phyloP scores from a whole-genome alignment of 495 filamentous ascomycete genomes.

The Hypomontagnella submonticulosa region DNA sequence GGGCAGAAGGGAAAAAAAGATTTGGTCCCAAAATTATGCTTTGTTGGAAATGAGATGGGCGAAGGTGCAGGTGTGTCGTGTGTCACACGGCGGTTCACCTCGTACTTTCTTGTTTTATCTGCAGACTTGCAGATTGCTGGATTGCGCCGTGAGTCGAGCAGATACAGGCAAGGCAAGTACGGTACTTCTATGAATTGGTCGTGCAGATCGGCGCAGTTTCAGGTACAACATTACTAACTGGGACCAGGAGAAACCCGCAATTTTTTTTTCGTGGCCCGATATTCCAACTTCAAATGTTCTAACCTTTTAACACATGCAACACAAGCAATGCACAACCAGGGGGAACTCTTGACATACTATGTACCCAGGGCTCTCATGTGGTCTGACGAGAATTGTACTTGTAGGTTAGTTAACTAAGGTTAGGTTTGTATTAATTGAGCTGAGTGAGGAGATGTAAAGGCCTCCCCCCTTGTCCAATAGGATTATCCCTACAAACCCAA shows the following conservation, averaged over 20 bases:
- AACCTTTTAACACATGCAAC: background rate
- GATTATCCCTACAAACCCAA: too few species aligned
- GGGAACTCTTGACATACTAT: too few species aligned
- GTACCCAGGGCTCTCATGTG: too few species aligned
- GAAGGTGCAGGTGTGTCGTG: slow-evolving; percentile 27
- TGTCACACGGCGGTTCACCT: slow-evolving; percentile 20
- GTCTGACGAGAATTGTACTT: too few species aligned
- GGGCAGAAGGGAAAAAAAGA: slow-evolving; percentile 4
- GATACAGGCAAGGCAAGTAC: background rate
- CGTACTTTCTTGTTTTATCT: slow-evolving; percentile 33
- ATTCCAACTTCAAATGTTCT: background rate
- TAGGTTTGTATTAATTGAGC: too few species aligned
- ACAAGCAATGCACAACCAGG: background rate
- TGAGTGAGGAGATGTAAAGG: too few species aligned
- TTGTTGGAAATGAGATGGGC: slow-evolving; percentile 11
- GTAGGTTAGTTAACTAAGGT: too few species aligned
- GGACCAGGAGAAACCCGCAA: slow-evolving; percentile 31
- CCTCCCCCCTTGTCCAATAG: too few species aligned
- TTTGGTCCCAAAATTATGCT: slow-evolving; percentile 7
- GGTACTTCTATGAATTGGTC: slow-evolving; percentile 32
- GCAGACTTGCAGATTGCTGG: slow-evolving; percentile 4
- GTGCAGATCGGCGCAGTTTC: slow-evolving; percentile 43
- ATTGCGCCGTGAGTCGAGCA: background rate
- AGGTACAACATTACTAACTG: slow-evolving; percentile 35
- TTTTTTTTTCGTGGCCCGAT: slow-evolving; percentile 20